Evolutionary conservation across 306 rosid genomes (phyloP).

Genomic region (Rosa multiflora): DNA sequence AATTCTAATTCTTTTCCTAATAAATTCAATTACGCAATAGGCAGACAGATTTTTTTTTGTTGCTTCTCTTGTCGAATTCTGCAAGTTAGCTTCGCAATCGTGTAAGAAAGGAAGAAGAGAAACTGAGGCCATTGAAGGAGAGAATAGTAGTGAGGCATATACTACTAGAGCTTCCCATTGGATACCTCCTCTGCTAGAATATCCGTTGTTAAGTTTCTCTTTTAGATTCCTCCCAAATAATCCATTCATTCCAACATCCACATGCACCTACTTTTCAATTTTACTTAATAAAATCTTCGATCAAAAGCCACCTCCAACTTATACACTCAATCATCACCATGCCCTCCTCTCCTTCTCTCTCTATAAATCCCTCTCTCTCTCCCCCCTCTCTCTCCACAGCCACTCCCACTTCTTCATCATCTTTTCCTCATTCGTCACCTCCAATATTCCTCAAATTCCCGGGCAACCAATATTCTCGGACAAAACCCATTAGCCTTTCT

Average conservation of each 20-base stretch:
- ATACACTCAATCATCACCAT: constrained; percentile 33
- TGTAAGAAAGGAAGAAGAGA: background rate
- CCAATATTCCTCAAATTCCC: constrained; percentile 24
- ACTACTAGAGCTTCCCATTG: constrained; percentile 25
- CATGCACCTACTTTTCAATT: background rate
- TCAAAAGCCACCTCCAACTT: constrained; percentile 10
- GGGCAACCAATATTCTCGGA: constrained; percentile 23
- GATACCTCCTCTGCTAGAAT: constrained; percentile 48
- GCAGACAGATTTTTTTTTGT: background rate
- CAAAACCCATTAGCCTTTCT: constrained; percentile 45
- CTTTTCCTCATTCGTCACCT: constrained; percentile 18
- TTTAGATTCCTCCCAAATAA: constrained; percentile 29
- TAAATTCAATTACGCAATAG: background rate
- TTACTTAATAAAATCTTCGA: background rate
- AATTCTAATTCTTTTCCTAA: background rate
- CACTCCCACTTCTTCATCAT: constrained; percentile 5
- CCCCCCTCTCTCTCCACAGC: constrained; percentile 45
- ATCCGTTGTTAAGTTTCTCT: constrained; percentile 29
- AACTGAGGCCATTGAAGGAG: background rate
- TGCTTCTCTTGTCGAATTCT: background rate
- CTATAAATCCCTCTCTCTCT: constrained; percentile 58
- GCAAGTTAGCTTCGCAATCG: background rate
- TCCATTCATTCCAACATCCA: background rate
- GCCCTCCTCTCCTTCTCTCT: constrained; percentile 48
- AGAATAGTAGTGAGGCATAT: constrained; percentile 38